Evolutionary conservation across 2,329 filamentous ascomycete species (phyloP), one percentile per base, ranked within the genome.

Genomic region (Bipolaris zeicola): DNA sequence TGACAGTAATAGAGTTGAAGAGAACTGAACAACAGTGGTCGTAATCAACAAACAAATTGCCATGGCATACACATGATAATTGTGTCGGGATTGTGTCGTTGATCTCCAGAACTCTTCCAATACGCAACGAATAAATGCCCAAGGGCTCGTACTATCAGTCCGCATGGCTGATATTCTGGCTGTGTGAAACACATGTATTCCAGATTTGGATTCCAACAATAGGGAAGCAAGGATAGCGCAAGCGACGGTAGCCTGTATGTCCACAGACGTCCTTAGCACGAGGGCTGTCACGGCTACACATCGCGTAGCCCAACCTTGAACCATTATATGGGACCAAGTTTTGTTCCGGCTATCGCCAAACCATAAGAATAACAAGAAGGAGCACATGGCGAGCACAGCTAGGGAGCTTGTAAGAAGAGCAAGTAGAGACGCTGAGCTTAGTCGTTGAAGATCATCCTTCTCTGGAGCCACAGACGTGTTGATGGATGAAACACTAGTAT

Each of bases 21-120:
- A 52, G 16, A 57, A 60, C 34, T 60, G 57, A 31, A 60, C 31
- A 7, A 47, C 38, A 20, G 33, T 52, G 5, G 57, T 60, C 14
- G 57, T 60, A n/a, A 47, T 34, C 10, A 55, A 24, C 34, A 60
- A 44, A 14, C 37, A 22, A n/a, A 38, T 24, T 8, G 41, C 47
- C 20, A 47, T 33, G 2, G 34, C 36, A n/a, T 36, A 41, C 8
- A 38, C 28, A 11, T 11, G 22, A 33, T 58, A 36, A 26, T 54
- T 43, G 28, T 11, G 20, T 31, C 42, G 33, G 22, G 44, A 46
- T 28, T 31, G 45, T 36, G n/a, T 14, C 26, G 47, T 42, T n/a
- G 47, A 50, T 24, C 20, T 43, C 53, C 47, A 56, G 11, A 51
- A 6, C 14, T 51, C 53, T 38, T 42, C 16, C 11, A 51, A 10